Conservation (phyloP, 352 stramenopile genomes). For the Peronospora belbahrii region DNA sequence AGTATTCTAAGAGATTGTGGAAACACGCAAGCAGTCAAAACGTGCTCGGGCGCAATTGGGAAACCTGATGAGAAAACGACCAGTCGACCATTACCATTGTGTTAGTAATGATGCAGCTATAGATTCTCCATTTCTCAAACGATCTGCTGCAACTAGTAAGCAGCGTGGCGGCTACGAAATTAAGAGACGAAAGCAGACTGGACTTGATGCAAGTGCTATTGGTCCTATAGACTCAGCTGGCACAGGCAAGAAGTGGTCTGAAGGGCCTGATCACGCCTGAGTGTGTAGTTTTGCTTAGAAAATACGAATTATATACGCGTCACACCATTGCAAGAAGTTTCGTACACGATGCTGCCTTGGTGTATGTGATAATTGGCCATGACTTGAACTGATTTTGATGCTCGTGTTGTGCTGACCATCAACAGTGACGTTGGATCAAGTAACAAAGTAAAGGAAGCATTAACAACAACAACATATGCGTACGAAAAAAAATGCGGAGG, state of each 20-base stretch:
- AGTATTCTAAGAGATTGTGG: conserved; percentile 43
- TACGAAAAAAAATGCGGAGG: too few species aligned
- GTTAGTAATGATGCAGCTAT: not conserved
- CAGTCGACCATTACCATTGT: not conserved
- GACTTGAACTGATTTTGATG: too few species aligned
- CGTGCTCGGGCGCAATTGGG: not conserved
- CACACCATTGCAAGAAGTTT: too few species aligned
- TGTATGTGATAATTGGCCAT: too few species aligned
- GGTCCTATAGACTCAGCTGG: conserved; percentile 22
- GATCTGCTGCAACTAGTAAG: not conserved
- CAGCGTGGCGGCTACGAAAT: not conserved
- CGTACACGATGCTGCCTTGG: too few species aligned
- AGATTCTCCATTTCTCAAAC: conserved; percentile 4
- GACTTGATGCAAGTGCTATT: conserved; percentile 3
- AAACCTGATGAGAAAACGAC: conserved; percentile 5
- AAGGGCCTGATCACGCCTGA: conserved; percentile 10
- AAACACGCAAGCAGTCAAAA: not conserved
- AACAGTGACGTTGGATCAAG: too few species aligned
- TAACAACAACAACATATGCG: too few species aligned
- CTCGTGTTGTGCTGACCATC: too few species aligned
- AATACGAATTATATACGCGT: too few species aligned
- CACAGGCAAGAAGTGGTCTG: conserved; percentile 20
- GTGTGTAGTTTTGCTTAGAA: too few species aligned
- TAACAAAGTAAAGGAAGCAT: too few species aligned
- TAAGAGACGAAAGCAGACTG: conserved; percentile 14